Base-by-base conservation (phyloP, 805 yeast species). In the Lipomyces yamanashiensis region DNA sequence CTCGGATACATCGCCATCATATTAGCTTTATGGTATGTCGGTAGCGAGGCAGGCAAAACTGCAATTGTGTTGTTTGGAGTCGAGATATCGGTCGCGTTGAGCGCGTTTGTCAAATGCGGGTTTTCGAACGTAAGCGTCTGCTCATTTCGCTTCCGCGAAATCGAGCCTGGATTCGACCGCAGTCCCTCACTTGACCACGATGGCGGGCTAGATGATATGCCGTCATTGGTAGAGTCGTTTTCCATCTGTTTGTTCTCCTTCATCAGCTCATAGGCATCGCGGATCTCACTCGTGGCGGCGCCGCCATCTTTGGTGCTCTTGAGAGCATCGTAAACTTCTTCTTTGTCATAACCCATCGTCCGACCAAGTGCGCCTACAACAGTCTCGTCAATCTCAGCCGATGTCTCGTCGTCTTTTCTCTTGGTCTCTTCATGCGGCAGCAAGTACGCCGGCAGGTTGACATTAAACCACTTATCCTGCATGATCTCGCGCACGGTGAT, bases 401-500 rank as follows among this genome's bases (percentile, higher is more conserved):
- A 21, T n/a, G n/a, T 7, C 6, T 52, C 55, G 33, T 56, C 54
- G 33, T 39, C 39, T 54, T 53, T 66, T 74, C 75, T 61, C 75
- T 74, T 71, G 37, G 64, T 63, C 52, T 69, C 74, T 66, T 81
- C 85, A 45, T 83, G 83, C 6, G 95, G 90, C 59, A 87, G 78
- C 66, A 92, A 81, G 73, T 91, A 90, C 39, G 87, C 91, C 37
- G 93, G 90, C 67, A 93, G 84, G 59, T 85, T 91, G 10, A 84
- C 85, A 69, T 85, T 87, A 77, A 92, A 92, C 98, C 98, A 92
- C 67, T 89, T 92, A 74, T 93, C 97, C 73, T 91, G 88, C 87
- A 92, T 86, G 52, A 93, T 90, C 74, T 90, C 97, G 72, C 87
- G 90, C 53, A 93, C 90, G 12, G 97, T 92, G 66, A 93, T 92